A percentile compares a stretch with the other conserved stretches of the same genome.
Conservation (phyloP, 2,329 filamentous ascomycete species). For the Aspergillus aculeatus region DNA sequence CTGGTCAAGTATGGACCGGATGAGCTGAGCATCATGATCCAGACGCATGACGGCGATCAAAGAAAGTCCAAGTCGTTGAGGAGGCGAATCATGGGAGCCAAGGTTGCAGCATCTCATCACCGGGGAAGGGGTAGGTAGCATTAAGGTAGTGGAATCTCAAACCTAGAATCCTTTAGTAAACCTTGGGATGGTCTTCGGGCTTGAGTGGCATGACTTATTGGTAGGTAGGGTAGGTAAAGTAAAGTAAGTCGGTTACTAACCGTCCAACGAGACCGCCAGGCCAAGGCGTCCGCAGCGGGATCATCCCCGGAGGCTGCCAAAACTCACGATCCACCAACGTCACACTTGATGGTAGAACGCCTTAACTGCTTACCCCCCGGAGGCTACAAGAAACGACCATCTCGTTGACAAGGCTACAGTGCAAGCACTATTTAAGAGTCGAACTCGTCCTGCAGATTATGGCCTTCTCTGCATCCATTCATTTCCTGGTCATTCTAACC, state of each 20-base stretch:
- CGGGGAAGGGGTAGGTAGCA: neutral
- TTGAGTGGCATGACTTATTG: neutral
- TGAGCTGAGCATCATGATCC: neutral
- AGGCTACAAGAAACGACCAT: neutral
- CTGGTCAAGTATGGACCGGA: neutral
- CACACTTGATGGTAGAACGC: neutral
- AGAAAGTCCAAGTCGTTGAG: neutral
- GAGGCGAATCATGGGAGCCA: neutral
- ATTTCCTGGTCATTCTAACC: slow-evolving; percentile 8
- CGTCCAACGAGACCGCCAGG: neutral
- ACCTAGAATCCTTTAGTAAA: neutral
- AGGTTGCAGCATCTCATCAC: neutral
- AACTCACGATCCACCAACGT: neutral
- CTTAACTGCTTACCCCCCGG: neutral
- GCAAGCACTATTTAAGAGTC: neutral
- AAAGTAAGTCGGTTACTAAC: neutral
- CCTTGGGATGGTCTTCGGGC: neutral
- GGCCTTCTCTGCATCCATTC: slow-evolving; percentile 9
- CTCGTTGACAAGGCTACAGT: neutral
- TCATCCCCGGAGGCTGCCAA: neutral
- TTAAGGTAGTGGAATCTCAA: neutral
- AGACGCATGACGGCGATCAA: neutral
- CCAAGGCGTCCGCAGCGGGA: neutral
- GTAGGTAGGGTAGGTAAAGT: neutral
- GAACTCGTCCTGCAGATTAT: slow-evolving; percentile 5